Base-by-base conservation (phyloP, 2,329 filamentous ascomycete species). In the Neocatenulostroma microsporum region DNA sequence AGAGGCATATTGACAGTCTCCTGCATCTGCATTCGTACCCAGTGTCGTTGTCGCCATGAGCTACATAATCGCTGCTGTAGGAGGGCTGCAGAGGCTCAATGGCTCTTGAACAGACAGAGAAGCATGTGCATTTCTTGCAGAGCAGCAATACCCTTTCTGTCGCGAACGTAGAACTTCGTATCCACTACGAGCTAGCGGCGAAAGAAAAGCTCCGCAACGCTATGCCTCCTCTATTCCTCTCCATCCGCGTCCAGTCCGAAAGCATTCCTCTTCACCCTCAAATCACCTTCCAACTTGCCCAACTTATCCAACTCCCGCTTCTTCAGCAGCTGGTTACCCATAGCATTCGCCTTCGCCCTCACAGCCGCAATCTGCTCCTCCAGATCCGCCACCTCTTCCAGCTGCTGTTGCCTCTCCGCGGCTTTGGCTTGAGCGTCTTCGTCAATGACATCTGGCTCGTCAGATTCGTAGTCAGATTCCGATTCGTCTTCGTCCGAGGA, bases 311-410 rank as follows among this genome's bases (percentile, higher is more conserved):
- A 58, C 37, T 72, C 56, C 38, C 72, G 62, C 44, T 64, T 60
- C 54, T 64, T 68, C 45, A 75, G 58, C 41, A 77, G 61, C 42
- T 66, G 60, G 19, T 60, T 61, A 30, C 67, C 62, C 44, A 64
- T 60, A 35, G 64, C 59, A 30, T 54, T 56, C 19, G 64, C 57
- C 34, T 55, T 55, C 34, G 42, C 41, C 32, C 45, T 44, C 14
- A 63, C 62, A 18, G 60, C 55, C 26, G 61, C 60, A 26, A 76
- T 64, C 41, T 70, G 64, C 30, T 63, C 62, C 53, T 75, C 65
- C 45, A 77, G 47, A 49, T 76, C 73, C 4, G 63, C 64, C 35
- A 78, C 72, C 54, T 77, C 71, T 39, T 72, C 69, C 32, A 62
- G 60, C 19, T 68, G 56, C 42, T 68, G 64, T 27, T 67, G 63